Percentiles rank a stretch among this genome's conserved stretches.
Conservation (phyloP, 192 early-diverging fungal species). For the Coemansia sp. region DNA sequence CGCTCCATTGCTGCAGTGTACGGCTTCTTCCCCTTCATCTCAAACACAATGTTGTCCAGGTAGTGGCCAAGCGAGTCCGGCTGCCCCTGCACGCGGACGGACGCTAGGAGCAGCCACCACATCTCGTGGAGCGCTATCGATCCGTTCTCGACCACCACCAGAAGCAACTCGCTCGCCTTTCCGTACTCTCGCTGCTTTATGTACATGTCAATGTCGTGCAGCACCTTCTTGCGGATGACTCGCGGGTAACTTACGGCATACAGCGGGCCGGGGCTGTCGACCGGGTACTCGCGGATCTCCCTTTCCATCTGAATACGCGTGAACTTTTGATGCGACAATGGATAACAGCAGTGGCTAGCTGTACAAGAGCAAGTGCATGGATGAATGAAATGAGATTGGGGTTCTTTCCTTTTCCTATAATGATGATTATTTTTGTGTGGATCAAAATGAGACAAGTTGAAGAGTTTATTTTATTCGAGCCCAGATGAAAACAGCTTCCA, state of each 20-base stretch:
- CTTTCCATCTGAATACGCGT: not conserved
- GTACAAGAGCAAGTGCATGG: no score
- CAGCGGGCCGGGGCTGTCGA: no score
- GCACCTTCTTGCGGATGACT: constrained; percentile 19
- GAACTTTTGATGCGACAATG: not conserved
- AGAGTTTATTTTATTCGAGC: no score
- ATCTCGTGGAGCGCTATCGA: constrained; percentile 15
- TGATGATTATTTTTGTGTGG: no score
- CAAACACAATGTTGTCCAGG: constrained; percentile 19
- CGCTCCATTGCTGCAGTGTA: constrained; percentile 28
- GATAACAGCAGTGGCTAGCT: no score
- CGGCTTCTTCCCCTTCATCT: constrained; percentile 7
- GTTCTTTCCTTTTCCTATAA: no score
- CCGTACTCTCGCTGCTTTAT: constrained; percentile 40
- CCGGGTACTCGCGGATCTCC: constrained; percentile 9
- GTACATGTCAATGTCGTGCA: constrained; percentile 28
- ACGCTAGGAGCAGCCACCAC: constrained; percentile 32
- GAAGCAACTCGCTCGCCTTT: constrained; percentile 36
- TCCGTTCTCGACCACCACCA: constrained; percentile 20
- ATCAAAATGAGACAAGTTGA: no score
- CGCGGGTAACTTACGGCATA: not conserved
- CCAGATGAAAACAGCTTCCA: no score
- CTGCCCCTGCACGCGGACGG: constrained; percentile 21
- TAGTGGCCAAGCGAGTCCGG: constrained; percentile 2
- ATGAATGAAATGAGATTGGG: no score